phyloP scores from a whole-genome alignment of 164 flowering plant species.

The Annona cherimola region DNA sequence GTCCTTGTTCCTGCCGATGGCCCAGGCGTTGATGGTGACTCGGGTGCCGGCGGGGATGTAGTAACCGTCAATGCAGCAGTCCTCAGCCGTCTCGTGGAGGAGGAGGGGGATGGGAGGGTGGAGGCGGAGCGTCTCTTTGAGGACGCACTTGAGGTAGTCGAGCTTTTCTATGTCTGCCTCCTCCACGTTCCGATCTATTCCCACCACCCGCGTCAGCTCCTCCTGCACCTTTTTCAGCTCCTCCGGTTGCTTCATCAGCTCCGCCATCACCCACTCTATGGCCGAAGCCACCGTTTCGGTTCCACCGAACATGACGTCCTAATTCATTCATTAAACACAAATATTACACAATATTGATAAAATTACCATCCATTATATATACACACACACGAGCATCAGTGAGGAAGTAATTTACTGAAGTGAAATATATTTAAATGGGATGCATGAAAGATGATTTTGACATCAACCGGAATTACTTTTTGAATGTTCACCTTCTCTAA shows the following conservation, averaged over 20 bases:
- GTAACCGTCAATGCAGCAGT: constrained; percentile 54
- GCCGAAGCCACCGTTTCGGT: constrained; percentile 88
- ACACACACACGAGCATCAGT: too few relatives aligned
- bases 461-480: too few relatives aligned
- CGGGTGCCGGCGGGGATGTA: constrained; percentile 48
- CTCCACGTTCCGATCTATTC: constrained; percentile 44
- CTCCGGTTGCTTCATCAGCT: constrained; percentile 54
- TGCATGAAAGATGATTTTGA: too few relatives aligned
- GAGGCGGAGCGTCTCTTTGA: constrained; percentile 66
- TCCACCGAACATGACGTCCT: constrained; percentile 97
- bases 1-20: constrained; percentile 47
- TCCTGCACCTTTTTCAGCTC: constrained; percentile 53
- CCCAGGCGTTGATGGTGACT: constrained; percentile 63
- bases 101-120: constrained; percentile 88
- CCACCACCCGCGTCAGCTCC: constrained; percentile 56
- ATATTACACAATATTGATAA: too few relatives aligned
- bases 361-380: too few relatives aligned
- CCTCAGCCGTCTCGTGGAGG: constrained; percentile 70
- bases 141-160: constrained; percentile 36
- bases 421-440: too few relatives aligned
- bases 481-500: too few relatives aligned
- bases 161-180: constrained; percentile 60
- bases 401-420: too few relatives aligned
- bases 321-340: background rate
- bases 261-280: constrained; percentile 79